These are phyloP conservation scores for Rhodotorula sp. DNA, from an alignment of 1,284 basidiomycete genomes.

Conservation along the genomic window DNA sequence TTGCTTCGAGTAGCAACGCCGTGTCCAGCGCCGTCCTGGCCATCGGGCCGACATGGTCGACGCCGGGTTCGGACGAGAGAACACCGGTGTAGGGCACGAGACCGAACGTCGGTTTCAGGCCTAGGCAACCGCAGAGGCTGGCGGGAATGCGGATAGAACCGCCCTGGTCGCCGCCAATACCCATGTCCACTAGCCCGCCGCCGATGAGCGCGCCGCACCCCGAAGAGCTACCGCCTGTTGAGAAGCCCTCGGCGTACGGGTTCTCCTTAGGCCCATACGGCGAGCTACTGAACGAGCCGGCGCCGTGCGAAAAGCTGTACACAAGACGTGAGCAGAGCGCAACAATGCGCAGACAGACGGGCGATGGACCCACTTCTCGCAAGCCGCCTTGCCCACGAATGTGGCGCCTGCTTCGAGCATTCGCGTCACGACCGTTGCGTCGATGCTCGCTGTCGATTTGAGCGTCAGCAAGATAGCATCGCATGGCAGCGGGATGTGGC, in stretches of 20 bases:
- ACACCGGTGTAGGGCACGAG: slow-evolving; percentile 59
- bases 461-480: neutral
- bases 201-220: slow-evolving; percentile 57
- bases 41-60: slow-evolving; percentile 55
- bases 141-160: slow-evolving; percentile 57
- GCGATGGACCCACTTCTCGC: slow-evolving; percentile 44
- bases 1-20: slow-evolving; percentile 55
- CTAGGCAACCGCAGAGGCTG: slow-evolving; percentile 57
- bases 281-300: slow-evolving; percentile 52
- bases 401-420: slow-evolving; percentile 55
- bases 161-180: slow-evolving; percentile 59
- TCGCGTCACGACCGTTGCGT: slow-evolving; percentile 57
- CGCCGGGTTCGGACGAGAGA: slow-evolving; percentile 51
- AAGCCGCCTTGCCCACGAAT: slow-evolving; percentile 55
- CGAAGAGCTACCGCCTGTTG: slow-evolving; percentile 56
- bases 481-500: neutral
- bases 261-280: slow-evolving; percentile 56
- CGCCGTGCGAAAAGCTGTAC: slow-evolving; percentile 52
- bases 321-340: neutral
- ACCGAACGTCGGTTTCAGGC: slow-evolving; percentile 57
- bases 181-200: slow-evolving; percentile 55
- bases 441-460: slow-evolving; percentile 45
- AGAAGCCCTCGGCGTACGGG: slow-evolving; percentile 55
- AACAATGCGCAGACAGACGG: too few species aligned
- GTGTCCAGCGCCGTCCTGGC: slow-evolving; percentile 45